Base-by-base conservation (phyloP, 495 filamentous ascomycete genomes). In the Lepidopterella palustris region DNA sequence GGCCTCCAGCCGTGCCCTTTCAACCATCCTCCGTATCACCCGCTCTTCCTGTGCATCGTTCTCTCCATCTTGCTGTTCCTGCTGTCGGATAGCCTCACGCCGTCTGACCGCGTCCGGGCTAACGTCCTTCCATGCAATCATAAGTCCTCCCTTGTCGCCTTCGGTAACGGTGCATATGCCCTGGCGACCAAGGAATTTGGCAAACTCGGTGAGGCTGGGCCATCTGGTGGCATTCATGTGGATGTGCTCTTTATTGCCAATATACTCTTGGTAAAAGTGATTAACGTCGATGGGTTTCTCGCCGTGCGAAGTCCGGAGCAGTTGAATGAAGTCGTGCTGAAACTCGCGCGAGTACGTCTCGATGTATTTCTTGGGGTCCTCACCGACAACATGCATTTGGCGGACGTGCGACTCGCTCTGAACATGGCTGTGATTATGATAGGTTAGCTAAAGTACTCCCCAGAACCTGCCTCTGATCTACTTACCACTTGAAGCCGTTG, bases 161-260 rank as follows among this genome's bases (percentile, higher is more conserved):
- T 98, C 93, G 62, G 95, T 88, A 0, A 97, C 89, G 23, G 85
- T 77, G 68, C 88, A 92, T 29, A 96, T 82, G 0, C 92, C 87
- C 69, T 96, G 90, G 25, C 87, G 74, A 1, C 90, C 89, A 8
- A 99, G 73, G 64, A 86, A 74, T 64, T 93, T 92, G 3, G 85
- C 88, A 76, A 96, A 97, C 62, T 97, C 90, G 3, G 90, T 89
- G 56, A 99, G 74, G 32, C 79, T 77, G 58, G 84, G 81, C 90
- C 90, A 97, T 64, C 84, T 82, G 3, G 93, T 97, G 39, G 90
- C 79, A 73, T 96, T 97, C 85, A 97, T 87, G 68, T 97, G 95
- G 13, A 90, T 78, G 69, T 97, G 95, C 70, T 91, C 83, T 69
- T 88, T 87, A 71, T 88, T 78, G 15, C 76, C 74, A 60, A 93